These are phyloP conservation scores for Echium plantagineum DNA, from an alignment of 257 asterid species.

Conservation along the genomic window DNA sequence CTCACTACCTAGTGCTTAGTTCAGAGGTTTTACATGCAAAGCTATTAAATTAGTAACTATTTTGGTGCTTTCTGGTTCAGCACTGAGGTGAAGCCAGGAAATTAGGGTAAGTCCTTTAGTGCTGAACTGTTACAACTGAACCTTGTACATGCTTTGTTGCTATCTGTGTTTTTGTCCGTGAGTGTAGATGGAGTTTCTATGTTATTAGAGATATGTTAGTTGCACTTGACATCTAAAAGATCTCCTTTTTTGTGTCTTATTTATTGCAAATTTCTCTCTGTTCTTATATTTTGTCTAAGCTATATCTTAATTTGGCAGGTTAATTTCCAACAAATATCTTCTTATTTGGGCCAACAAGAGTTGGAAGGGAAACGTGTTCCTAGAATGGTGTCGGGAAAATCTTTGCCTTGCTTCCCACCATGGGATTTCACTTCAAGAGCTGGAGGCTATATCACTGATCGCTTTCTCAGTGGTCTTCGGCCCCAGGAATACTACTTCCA, in stretches of 20 bases:
- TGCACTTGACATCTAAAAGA: too few relatives aligned
- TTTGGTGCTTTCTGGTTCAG: too few relatives aligned
- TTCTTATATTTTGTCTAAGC: constrained; percentile 3
- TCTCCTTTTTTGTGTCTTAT: neutral
- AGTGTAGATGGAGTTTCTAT: too few relatives aligned
- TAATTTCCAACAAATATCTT: constrained; percentile 97
- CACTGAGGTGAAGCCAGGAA: too few relatives aligned
- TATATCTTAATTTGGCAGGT: constrained; percentile 38
- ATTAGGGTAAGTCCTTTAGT: too few relatives aligned
- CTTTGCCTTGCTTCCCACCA: constrained; percentile 85
- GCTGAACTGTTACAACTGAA: too few relatives aligned
- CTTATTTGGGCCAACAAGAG: constrained; percentile 94
- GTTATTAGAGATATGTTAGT: too few relatives aligned
- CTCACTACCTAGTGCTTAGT: too few relatives aligned
- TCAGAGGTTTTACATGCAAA: too few relatives aligned
- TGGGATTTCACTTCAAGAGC: constrained; percentile 97
- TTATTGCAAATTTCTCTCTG: neutral
- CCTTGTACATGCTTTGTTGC: too few relatives aligned
- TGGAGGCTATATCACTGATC: constrained; percentile 92
- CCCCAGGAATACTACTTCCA: constrained; percentile 97
- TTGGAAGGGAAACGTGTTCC: constrained; percentile 98
- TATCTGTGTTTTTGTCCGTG: too few relatives aligned
- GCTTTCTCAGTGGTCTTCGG: constrained; percentile 92
- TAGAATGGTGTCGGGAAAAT: constrained; percentile 96
- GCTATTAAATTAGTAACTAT: too few relatives aligned